Percentiles rank a stretch among this genome's conserved stretches.
phyloP scores from a whole-genome alignment of 1,139 yeast species.

The Taphrina confusa region DNA sequence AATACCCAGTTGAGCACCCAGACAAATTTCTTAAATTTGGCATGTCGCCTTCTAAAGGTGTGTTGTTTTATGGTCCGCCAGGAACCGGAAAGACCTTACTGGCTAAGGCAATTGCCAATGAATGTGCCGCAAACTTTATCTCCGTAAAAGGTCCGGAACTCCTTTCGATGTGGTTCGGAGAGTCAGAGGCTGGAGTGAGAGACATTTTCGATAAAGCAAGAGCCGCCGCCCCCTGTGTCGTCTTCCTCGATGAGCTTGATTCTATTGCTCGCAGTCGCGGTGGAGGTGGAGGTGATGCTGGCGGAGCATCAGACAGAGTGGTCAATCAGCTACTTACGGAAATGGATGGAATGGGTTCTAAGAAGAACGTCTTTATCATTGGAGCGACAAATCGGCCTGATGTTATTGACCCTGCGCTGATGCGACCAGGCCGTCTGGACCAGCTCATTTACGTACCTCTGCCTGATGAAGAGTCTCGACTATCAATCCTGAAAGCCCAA shows the following conservation, averaged over 20 bases:
- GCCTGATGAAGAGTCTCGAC: slow-evolving; percentile 92
- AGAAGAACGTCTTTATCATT: slow-evolving; percentile 95
- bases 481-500: slow-evolving; percentile 91
- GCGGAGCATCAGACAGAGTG: slow-evolving; percentile 98
- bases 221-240: slow-evolving; percentile 98
- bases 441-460: slow-evolving; percentile 97
- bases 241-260: slow-evolving; percentile 94
- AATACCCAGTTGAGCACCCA: slow-evolving; percentile 97
- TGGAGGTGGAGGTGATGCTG: slow-evolving; percentile 88
- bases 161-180: slow-evolving; percentile 99
- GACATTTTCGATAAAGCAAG: slow-evolving; percentile 97
- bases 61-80: slow-evolving; percentile 97
- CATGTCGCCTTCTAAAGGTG: slow-evolving; percentile 96
- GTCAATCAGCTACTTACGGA: slow-evolving; percentile 97
- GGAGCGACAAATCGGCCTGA: slow-evolving; percentile 98
- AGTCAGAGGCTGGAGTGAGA: slow-evolving; percentile 93
- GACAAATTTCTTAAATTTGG: slow-evolving; percentile 98
- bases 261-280: slow-evolving; percentile 98
- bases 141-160: slow-evolving; percentile 97
- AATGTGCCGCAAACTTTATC: slow-evolving; percentile 93
- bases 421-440: slow-evolving; percentile 99
- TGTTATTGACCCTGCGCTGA: slow-evolving; percentile 95
- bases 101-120: slow-evolving; percentile 98
- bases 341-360: slow-evolving; percentile 99
- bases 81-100: slow-evolving; percentile 98